These are phyloP conservation scores for Ophioceras dolichostomum DNA, from an alignment of 2,329 filamentous ascomycete genomes.

Conservation along the genomic window DNA sequence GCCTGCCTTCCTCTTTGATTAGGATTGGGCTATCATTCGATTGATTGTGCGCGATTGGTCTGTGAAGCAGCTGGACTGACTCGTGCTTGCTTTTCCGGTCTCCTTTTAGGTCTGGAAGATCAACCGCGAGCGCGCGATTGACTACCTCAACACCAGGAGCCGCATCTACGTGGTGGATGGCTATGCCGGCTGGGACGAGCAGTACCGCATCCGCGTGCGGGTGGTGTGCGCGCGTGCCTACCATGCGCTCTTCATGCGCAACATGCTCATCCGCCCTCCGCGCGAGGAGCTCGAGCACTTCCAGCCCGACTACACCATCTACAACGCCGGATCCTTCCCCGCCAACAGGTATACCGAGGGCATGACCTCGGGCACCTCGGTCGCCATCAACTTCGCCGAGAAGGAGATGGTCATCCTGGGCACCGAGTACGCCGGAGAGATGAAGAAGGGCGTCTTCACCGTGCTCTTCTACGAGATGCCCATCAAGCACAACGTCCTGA, in stretches of 20 bases:
- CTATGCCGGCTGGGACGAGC: slow-evolving; percentile 95
- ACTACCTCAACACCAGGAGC: slow-evolving; percentile 98
- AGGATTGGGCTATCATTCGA: too few species aligned
- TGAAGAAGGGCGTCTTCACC: slow-evolving; percentile 98
- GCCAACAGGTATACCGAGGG: slow-evolving; percentile 96
- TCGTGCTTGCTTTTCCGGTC: too few species aligned
- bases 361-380: slow-evolving; percentile 97
- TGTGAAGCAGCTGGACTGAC: too few species aligned
- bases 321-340: slow-evolving; percentile 97
- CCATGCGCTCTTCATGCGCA: slow-evolving; percentile 99
- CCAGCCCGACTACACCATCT: slow-evolving; percentile 99
- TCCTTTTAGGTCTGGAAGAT: slow-evolving; percentile 99
- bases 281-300: slow-evolving; percentile 91
- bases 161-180: slow-evolving; percentile 98
- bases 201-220: slow-evolving; percentile 93
- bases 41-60: too few species aligned
- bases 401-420: slow-evolving; percentile 99
- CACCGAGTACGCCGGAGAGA: slow-evolving; percentile 95
- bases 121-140: slow-evolving; percentile 95
- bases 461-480: slow-evolving; percentile 99
- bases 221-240: slow-evolving; percentile 98
- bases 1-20: too few species aligned
- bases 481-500: slow-evolving; percentile 97
- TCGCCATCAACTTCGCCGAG: slow-evolving; percentile 97
- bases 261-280: slow-evolving; percentile 96